Evolutionary conservation across 495 filamentous ascomycete genomes (phyloP).

Genomic region (Penicillium daleae): DNA sequence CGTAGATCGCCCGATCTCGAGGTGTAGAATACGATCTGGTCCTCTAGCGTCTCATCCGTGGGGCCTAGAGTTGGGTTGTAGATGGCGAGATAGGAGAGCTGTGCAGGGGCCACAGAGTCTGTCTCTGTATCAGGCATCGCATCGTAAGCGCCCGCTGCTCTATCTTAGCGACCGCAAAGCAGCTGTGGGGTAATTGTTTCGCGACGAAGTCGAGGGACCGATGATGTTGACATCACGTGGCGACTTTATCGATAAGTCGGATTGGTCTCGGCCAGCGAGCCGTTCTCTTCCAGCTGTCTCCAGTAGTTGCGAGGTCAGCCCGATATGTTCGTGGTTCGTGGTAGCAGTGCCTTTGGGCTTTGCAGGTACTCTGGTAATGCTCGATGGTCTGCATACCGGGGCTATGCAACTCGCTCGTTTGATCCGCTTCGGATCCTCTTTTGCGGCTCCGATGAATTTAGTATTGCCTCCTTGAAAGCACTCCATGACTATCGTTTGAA

Average conservation of each 20-base stretch:
- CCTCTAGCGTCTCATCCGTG: conserved; percentile 82
- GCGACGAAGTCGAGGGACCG: conserved; percentile 15
- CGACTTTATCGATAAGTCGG: conserved; percentile 33
- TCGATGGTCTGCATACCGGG: conserved; percentile 24
- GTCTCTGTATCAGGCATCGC: conserved; percentile 46
- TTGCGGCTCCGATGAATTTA: conserved; percentile 93
- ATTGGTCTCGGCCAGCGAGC: conserved; percentile 4
- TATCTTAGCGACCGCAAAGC: conserved; percentile 18
- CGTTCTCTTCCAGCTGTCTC: not conserved
- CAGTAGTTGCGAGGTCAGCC: not conserved
- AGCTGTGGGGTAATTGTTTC: conserved; percentile 7
- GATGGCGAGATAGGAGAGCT: conserved; percentile 85
- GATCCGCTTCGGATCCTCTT: conserved; percentile 88
- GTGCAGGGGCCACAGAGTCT: conserved; percentile 68
- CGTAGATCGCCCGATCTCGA: conserved; percentile 42
- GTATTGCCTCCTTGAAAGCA: conserved; percentile 74
- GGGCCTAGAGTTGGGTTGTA: conserved; percentile 91
- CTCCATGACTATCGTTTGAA: conserved; percentile 62
- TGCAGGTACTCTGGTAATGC: conserved; percentile 18
- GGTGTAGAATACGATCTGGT: conserved; percentile 93
- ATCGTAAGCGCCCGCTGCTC: conserved; percentile 23
- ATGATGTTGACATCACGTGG: conserved; percentile 51
- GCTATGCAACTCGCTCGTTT: conserved; percentile 39
- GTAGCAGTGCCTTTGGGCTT: conserved; percentile 27
- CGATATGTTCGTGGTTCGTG: conserved; percentile 33